Evolutionary conservation across 805 yeast genomes (phyloP), one percentile per base, ranked within the genome.

Genomic region (Candida broadrunensis): DNA sequence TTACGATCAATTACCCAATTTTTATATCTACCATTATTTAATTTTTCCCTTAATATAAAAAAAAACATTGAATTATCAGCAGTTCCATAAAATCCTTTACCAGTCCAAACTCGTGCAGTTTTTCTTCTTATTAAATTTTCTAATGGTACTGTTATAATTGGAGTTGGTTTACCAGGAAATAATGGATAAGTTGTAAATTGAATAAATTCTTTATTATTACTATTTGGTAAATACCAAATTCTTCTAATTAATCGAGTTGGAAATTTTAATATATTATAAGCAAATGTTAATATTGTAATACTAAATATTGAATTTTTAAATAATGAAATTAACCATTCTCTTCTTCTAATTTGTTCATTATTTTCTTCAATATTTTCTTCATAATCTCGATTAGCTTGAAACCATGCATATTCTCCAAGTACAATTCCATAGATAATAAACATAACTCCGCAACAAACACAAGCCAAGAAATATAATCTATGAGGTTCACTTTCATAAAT

Each of bases 31-130:
- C 49, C 46, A n/a, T 47, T 50, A 12, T 45, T 41, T 16, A 75
- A 74, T 17, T 67, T 61, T 52, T 86, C 91, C 58, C 78, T 80
- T 48, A 88, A 60, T 35, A 84, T 76, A 55, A 86, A 83, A 71
- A 84, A 81, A 59, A 87, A 87, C 38, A 85, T 74, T 2, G 85
- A 70, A 35, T 80, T 77, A 60, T 85, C 89, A 19, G 85, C 75
- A 1, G 95, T 86, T 0, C 95, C 95, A 56, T 88, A 88, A 54
- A 85, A 83, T 1, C 96, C 96, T 46, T 82, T 81, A n/a, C 89
- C 90, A 1, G 95, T 85, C 80, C 88, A 88, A 4, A 87, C 80
- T 48, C 85, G 80, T 7, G 88, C 72, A 43, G 76, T 73, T 42
- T 74, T 75, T 37, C 81, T 79, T 44, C 89, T 72, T 24, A 63